Evolutionary conservation across 2,329 filamentous ascomycete genomes (phyloP), one percentile per base, ranked within the genome.

Genomic region (Endothia cerciana): DNA sequence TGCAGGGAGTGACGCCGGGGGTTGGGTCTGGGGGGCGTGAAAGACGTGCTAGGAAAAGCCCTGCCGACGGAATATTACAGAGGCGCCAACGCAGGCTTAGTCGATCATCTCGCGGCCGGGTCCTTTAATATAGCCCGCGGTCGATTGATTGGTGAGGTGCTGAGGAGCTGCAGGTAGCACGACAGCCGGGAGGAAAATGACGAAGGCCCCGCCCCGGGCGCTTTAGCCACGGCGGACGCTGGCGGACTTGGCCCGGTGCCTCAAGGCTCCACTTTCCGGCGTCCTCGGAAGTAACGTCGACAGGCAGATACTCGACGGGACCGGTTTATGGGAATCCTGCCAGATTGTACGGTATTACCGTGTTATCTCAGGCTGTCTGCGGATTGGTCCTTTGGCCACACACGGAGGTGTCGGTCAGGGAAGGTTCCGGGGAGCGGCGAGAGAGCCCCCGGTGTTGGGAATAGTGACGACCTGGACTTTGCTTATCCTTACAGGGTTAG

Each of bases 101-200:
- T 45, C 41, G 41, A 47, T 49, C 58, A 60, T 60, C 8, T 41
- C 58, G 58, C 40, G 41, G 58, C 41, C 28, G 40, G 28, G 22
- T 13, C 33, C 3, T 36, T 49, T 22, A 11, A 36, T 47, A 15
- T 45, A 15, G 53, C 33, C 10, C 15, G 28, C 33, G 33, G 6
- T 30, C n/a, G n/a, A n/a, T n/a, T n/a, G n/a, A n/a, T n/a, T n/a
- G n/a, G n/a, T n/a, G n/a, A n/a, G 30, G 22, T 47, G 56, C 15
- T 38, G 60, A 17, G 22, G 15, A 28, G 47, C 59, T 68, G 64
- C 66, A 68, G 30, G n/a, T 63, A 68, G 66, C 66, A 68, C 66
- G 60, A 62, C 64, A 63, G 40, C 51, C 60, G 28, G 64, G 45
- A 57, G 41, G 60, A 49, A 60, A 64, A 68, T 68, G 66, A 64